Evolutionary conservation across 768 basidiomycete genomes (phyloP).

Genomic region (Suillus variegatus): DNA sequence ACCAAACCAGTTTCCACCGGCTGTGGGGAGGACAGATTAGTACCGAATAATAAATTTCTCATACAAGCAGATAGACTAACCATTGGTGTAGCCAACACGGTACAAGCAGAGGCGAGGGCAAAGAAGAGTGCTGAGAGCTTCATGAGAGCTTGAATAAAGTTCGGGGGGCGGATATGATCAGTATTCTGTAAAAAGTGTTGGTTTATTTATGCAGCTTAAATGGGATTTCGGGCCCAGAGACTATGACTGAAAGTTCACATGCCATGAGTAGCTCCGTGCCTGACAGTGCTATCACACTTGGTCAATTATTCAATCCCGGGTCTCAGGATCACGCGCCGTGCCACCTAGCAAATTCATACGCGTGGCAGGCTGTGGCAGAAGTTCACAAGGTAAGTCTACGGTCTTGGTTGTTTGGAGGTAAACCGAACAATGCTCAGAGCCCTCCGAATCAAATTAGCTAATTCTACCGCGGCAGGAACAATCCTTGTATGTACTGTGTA

Average conservation of each 20-base stretch:
- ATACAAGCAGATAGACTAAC: not conserved
- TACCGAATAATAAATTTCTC: not conserved
- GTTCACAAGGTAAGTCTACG: not conserved
- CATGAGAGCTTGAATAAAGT: not conserved
- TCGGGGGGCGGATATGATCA: not conserved
- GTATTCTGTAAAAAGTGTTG: not conserved
- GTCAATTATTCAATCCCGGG: not conserved
- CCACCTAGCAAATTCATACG: not conserved
- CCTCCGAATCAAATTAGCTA: not conserved
- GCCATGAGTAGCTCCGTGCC: constrained; percentile 9
- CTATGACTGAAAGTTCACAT: constrained; percentile 9
- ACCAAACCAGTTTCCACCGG: not conserved
- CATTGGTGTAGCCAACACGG: constrained; percentile 5
- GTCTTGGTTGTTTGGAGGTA: not conserved
- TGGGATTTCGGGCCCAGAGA: not conserved
- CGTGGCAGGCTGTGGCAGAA: not conserved
- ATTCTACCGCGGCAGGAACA: constrained; percentile 1
- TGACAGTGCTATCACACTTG: constrained; percentile 6
- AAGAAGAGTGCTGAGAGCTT: constrained; percentile 8
- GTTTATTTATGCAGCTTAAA: not conserved
- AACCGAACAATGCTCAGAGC: too few species aligned
- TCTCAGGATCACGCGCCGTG: not conserved
- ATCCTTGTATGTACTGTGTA: not conserved
- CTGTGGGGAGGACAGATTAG: not conserved
- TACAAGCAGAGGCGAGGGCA: not conserved